These are phyloP conservation scores for Pleurotus cornucopiae DNA, from an alignment of 768 basidiomycete species.

Conservation along the genomic window DNA sequence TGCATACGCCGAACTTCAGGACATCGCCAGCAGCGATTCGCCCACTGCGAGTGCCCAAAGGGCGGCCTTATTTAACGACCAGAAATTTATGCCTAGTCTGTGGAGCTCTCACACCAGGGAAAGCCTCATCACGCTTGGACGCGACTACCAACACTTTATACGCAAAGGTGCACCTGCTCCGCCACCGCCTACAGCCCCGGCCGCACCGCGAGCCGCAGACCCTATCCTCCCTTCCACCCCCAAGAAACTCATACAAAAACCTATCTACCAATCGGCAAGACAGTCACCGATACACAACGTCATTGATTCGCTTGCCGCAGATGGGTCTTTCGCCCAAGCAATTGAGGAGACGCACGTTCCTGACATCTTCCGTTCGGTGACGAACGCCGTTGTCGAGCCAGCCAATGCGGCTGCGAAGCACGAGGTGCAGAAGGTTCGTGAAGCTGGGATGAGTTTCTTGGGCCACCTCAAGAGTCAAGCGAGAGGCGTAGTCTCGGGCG, in stretches of 20 bases:
- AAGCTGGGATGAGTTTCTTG: neutral
- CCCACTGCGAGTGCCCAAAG: constrained; percentile 39
- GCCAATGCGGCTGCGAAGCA: constrained; percentile 1
- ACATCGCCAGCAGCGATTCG: constrained; percentile 42
- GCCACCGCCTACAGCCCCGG: constrained; percentile 16
- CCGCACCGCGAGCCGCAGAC: constrained; percentile 9
- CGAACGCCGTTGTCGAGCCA: constrained; percentile 1
- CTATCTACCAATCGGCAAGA: constrained; percentile 39
- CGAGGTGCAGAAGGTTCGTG: constrained; percentile 3
- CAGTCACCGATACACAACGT: constrained; percentile 51
- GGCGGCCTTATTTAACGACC: constrained; percentile 60
- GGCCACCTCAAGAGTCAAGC: neutral
- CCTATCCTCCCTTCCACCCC: constrained; percentile 29
- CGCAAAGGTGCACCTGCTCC: constrained; percentile 46
- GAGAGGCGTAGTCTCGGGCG: neutral
- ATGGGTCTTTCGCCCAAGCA: constrained; percentile 50
- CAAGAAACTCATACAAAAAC: constrained; percentile 34
- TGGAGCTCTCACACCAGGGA: constrained; percentile 63
- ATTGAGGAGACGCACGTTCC: constrained; percentile 43
- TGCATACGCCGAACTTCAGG: constrained; percentile 61
- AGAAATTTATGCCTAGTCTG: constrained; percentile 57
- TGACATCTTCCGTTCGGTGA: constrained; percentile 26
- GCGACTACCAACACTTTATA: constrained; percentile 65
- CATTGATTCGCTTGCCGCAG: constrained; percentile 55
- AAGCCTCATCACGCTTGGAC: constrained; percentile 55